Percentiles rank a stretch among this genome's conserved stretches.
Conservation (phyloP, 805 yeast species). For the Danielia reshetovae region DNA sequence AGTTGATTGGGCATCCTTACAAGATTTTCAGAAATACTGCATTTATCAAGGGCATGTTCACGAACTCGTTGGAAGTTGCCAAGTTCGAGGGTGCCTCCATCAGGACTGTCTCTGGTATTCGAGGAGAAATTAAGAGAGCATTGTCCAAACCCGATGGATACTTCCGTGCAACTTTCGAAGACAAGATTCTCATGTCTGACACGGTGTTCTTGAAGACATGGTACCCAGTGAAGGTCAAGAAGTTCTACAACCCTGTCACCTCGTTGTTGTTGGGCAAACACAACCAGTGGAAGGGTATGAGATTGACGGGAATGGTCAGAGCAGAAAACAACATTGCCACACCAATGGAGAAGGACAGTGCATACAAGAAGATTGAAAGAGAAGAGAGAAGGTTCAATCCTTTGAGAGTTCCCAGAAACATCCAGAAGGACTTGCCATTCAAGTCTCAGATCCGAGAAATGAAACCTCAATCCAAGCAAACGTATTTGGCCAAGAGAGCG, state of each 20-base stretch:
- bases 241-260: slow-evolving; percentile 93
- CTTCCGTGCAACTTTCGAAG: slow-evolving; percentile 96
- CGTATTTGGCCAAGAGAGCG: slow-evolving; percentile 86
- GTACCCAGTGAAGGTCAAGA: slow-evolving; percentile 91
- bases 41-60: slow-evolving; percentile 94
- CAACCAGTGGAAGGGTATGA: slow-evolving; percentile 92
- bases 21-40: slow-evolving; percentile 95
- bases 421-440: slow-evolving; percentile 80
- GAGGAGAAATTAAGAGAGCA: slow-evolving; percentile 97
- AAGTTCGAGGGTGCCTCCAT: slow-evolving; percentile 97
- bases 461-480: slow-evolving; percentile 81
- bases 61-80: slow-evolving; percentile 89
- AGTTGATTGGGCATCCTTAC: slow-evolving; percentile 91
- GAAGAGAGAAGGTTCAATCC: slow-evolving; percentile 82
- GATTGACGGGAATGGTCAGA: slow-evolving; percentile 90
- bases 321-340: slow-evolving; percentile 66
- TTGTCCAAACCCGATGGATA: slow-evolving; percentile 91
- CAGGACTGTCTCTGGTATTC: slow-evolving; percentile 92
- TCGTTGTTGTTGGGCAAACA: slow-evolving; percentile 77
- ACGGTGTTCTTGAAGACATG: slow-evolving; percentile 88
- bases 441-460: slow-evolving; percentile 84
- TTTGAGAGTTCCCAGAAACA: slow-evolving; percentile 74
- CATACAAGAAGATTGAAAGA: slow-evolving; percentile 73
- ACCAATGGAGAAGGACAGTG: slow-evolving; percentile 50
- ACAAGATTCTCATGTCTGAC: slow-evolving; percentile 87